A percentile compares a stretch with the other conserved stretches of the same genome.
phyloP scores from a whole-genome alignment of 805 yeast genomes.

The Metschnikowia vanudenii region DNA sequence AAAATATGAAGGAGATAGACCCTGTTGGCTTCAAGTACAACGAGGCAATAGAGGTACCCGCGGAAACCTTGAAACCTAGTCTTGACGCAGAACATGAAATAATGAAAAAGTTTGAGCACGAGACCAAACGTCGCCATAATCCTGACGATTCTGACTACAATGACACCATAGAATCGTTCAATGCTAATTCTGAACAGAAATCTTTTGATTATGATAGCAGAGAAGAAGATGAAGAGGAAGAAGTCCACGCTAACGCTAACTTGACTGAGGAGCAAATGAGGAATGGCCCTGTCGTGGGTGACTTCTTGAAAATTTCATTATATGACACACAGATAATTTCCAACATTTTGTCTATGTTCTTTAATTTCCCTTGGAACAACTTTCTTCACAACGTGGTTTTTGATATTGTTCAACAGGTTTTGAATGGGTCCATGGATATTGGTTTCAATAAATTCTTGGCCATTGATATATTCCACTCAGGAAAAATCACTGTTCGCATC shows the following conservation, averaged over 20 bases:
- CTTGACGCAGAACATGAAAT: constrained; percentile 21
- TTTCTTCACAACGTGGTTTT: constrained; percentile 47
- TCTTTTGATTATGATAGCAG: constrained; percentile 16
- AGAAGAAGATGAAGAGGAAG: constrained; percentile 33
- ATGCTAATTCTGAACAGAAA: constrained; percentile 26
- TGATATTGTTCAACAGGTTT: constrained; percentile 47
- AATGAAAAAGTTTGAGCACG: constrained; percentile 18
- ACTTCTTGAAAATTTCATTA: constrained; percentile 40
- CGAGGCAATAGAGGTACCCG: constrained; percentile 40
- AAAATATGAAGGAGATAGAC: constrained; percentile 41
- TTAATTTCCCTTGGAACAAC: constrained; percentile 48
- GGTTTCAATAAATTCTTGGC: constrained; percentile 48
- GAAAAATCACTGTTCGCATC: constrained; percentile 42
- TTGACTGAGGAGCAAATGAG: constrained; percentile 43
- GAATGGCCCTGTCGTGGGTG: constrained; percentile 45
- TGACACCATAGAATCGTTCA: constrained; percentile 40
- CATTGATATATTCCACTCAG: constrained; percentile 57
- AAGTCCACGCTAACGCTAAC: constrained; percentile 45
- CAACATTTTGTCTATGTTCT: constrained; percentile 44
- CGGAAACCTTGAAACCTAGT: constrained; percentile 16
- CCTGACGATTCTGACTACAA: constrained; percentile 20
- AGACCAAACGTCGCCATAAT: constrained; percentile 13
- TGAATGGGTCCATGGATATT: constrained; percentile 48
- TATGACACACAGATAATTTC: constrained; percentile 44
- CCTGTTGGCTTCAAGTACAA: constrained; percentile 46